Base-by-base conservation (phyloP, 1,284 basidiomycete genomes). In the Malassezia furfur region DNA sequence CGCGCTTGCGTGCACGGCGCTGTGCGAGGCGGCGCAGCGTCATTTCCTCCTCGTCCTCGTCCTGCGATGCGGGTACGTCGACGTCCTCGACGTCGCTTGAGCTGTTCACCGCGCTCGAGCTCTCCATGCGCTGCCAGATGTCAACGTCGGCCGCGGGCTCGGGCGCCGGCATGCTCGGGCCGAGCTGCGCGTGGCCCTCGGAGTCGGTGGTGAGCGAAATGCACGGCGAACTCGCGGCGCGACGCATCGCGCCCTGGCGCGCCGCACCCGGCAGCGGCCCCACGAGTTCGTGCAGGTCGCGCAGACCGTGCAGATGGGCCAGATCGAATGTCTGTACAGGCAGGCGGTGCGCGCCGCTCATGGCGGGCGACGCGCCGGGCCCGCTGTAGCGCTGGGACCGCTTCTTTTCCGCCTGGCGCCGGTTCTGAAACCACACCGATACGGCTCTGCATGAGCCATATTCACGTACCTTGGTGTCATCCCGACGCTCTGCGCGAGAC, bases 341-440 rank as follows among this genome's bases (percentile, higher is more conserved):
- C 17, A 43, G 12, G 32, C 25, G 43, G 2, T 31, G 43, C 17
- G 19, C 28, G 8, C 32, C 25, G 32, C 21, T 5, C 8, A 10
- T 3, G 14, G 19, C 17, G n/a, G 21, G 6, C 15, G 6, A 9
- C 22, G 21, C 25, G 52, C 62, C 60, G 10, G 61, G 49, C 35
- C 60, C 62, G 30, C 62, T 52, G 41, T 62, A 72, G 11, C 70
- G 57, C 40, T 59, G 55, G 5, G 70, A 68, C n/a, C 70, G 55
- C 52, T 72, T 72, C 65, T 70, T 70, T 31, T 70, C 67, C n/a
- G 70, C 68, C 41, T 72, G 70, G 22, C 70, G 46, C 19, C 68
- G 55, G 55, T 72, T 72, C 54, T 72, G 70, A 53, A 72, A 72
- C 70, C 70, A 72, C 12, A 72, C 65, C 12, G 68, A 70, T 7